Conservation (phyloP, 495 filamentous ascomycete species). For the Friedmanniomyces simplex region DNA sequence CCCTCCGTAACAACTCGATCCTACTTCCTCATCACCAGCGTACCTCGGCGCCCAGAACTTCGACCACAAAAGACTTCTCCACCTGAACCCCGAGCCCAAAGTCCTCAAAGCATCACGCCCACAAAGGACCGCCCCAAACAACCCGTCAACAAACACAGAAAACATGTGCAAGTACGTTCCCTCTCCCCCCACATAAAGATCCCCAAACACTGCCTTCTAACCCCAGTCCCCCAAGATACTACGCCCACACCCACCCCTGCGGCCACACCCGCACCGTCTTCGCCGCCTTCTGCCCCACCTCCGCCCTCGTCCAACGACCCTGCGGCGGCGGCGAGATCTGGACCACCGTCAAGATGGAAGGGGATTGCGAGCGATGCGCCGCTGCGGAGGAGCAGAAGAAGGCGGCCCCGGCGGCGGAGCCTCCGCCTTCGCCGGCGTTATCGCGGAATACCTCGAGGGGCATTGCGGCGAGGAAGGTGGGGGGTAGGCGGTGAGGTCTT, state of each 20-base stretch:
- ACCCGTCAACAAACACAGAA: background rate
- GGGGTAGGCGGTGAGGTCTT: background rate
- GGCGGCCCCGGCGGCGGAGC: no score
- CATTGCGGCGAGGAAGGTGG: background rate
- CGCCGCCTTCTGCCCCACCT: constrained; percentile 24
- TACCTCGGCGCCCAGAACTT: no score
- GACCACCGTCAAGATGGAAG: constrained; percentile 23
- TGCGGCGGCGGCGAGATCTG: constrained; percentile 24
- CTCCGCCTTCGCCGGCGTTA: no score
- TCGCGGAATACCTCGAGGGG: no score
- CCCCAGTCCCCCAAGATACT: constrained; percentile 13
- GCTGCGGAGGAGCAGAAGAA: background rate
- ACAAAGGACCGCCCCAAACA: background rate
- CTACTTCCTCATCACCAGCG: no score
- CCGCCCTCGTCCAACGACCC: constrained; percentile 16
- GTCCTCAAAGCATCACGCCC: no score
- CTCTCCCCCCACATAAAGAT: no score
- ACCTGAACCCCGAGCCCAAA: no score
- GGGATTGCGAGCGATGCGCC: constrained; percentile 14
- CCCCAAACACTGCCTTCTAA: no score
- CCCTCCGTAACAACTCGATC: no score
- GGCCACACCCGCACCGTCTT: constrained; percentile 31
- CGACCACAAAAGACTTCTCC: no score
- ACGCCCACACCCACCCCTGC: constrained; percentile 32
- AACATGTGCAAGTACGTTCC: background rate